These are phyloP conservation scores for Epichloe gansuensis DNA, from an alignment of 2,329 filamentous ascomycete species.

Conservation along the genomic window DNA sequence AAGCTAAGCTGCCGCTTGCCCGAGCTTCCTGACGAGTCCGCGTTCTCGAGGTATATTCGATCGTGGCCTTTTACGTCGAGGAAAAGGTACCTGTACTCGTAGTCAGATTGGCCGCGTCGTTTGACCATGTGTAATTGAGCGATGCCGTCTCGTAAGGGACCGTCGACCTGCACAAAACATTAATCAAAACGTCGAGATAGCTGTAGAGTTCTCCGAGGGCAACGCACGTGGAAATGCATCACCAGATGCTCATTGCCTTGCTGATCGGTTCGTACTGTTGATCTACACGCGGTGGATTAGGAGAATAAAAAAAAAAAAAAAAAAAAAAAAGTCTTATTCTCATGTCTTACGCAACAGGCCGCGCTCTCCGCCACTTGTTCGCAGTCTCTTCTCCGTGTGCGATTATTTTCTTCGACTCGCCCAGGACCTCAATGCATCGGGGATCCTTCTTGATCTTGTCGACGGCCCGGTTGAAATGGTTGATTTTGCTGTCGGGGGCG, in stretches of 20 bases:
- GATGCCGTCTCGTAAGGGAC: conserved; percentile 58
- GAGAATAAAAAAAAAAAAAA: neutral
- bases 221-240: conserved; percentile 71
- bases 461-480: conserved; percentile 79
- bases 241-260: conserved; percentile 68
- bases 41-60: conserved; percentile 54
- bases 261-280: conserved; percentile 55
- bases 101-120: conserved; percentile 50
- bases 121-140: conserved; percentile 71
- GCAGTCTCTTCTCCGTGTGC: conserved; percentile 72
- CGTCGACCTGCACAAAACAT: conserved; percentile 49
- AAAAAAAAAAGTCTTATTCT: neutral
- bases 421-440: conserved; percentile 61
- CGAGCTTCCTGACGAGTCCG: conserved; percentile 27
- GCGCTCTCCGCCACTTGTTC: conserved; percentile 66
- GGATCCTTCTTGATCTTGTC: conserved; percentile 63
- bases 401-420: conserved; percentile 60
- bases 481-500: conserved; percentile 71
- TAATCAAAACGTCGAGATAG: neutral
- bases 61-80: conserved; percentile 65
- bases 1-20: conserved; percentile 38
- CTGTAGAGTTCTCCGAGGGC: neutral
- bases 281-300: conserved; percentile 29
- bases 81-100: conserved; percentile 68
- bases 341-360: conserved; percentile 43